phyloP scores from a whole-genome alignment of 179 eudicot genomes.

The Heliamphora ciliata region DNA sequence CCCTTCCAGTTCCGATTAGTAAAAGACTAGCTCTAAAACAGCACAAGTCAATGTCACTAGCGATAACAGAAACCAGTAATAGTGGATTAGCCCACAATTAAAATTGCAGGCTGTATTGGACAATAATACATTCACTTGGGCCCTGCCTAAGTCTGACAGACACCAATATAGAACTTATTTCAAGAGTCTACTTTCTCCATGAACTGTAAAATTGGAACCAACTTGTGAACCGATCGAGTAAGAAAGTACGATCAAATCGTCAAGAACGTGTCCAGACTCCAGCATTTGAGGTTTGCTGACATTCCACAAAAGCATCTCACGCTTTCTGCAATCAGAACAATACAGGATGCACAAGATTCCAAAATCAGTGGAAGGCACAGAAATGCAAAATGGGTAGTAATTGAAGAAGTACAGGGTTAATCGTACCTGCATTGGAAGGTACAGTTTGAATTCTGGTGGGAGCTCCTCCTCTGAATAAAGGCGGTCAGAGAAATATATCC shows the following conservation, averaged over 20 bases:
- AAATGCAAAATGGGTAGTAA: background rate
- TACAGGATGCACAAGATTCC: background rate
- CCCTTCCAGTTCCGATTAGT: too few relatives aligned
- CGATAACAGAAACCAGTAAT: background rate
- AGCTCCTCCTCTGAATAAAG: slow-evolving; percentile 96
- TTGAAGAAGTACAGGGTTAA: background rate
- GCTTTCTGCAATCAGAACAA: slow-evolving; percentile 12
- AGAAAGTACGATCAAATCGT: background rate
- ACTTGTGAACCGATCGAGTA: background rate
- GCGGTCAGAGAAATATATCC: slow-evolving; percentile 93
- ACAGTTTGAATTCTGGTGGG: slow-evolving; percentile 92
- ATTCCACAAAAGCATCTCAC: slow-evolving; percentile 10
- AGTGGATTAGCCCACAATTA: background rate
- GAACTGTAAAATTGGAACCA: background rate
- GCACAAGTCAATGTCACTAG: background rate
- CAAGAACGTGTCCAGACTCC: background rate
- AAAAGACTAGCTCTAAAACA: too few relatives aligned
- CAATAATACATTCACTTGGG: background rate
- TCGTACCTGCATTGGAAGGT: slow-evolving; percentile 90
- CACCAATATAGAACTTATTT: background rate
- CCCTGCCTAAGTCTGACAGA: background rate
- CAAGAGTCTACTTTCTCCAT: background rate
- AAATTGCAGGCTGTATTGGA: background rate
- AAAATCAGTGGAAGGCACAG: background rate
- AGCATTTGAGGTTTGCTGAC: background rate